Conservation (phyloP, 1,284 basidiomycete species). For the Cutaneotrichosporon cavernicola region DNA sequence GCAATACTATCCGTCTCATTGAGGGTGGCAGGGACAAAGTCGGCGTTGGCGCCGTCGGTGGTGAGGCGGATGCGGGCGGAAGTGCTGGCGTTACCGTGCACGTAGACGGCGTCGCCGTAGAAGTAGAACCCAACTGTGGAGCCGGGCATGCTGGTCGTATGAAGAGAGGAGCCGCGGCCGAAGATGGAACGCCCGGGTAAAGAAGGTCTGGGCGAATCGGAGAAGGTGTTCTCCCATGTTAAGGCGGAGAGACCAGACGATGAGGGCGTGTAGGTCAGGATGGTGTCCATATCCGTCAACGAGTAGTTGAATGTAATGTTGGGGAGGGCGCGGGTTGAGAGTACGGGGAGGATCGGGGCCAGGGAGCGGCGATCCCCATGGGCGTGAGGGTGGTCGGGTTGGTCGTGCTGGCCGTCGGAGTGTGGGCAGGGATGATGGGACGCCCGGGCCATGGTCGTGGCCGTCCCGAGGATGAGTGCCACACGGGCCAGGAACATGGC, state of each 20-base stretch:
- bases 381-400: not conserved
- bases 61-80: slow-evolving; percentile 6
- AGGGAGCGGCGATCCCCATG: not conserved
- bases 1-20: slow-evolving; percentile 1
- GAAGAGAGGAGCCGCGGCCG: slow-evolving; percentile 5
- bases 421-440: not conserved
- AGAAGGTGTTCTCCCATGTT: slow-evolving; percentile 5
- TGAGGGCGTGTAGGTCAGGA: slow-evolving; percentile 10
- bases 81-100: not conserved
- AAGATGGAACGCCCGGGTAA: not conserved
- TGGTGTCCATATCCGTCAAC: slow-evolving; percentile 11
- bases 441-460: not conserved
- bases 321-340: not conserved
- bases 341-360: not conserved
- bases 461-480: not conserved
- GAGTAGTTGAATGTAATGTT: slow-evolving; percentile 19
- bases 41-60: slow-evolving; percentile 11
- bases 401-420: not conserved
- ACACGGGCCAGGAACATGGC: not conserved
- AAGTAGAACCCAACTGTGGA: not conserved
- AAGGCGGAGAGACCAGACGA: not conserved
- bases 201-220: not conserved
- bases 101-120: slow-evolving; percentile 11
- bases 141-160: not conserved
- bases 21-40: not conserved